Conservation (phyloP, 2,329 filamentous ascomycete species). For the Fusarium sp. region DNA sequence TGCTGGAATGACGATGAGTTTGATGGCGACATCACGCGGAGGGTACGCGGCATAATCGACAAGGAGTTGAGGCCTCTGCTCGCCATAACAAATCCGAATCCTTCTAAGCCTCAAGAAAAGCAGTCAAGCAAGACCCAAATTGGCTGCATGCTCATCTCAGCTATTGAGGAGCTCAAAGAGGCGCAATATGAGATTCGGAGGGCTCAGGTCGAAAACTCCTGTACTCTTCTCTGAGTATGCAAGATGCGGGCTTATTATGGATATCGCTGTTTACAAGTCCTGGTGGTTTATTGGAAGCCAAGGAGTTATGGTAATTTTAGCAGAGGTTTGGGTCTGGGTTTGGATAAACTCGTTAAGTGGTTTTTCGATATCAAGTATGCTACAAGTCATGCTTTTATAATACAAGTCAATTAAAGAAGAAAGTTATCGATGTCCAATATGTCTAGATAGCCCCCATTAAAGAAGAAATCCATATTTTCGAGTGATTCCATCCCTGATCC, state of each 20-base stretch:
- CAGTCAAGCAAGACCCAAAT: neutral
- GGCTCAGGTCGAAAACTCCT: neutral
- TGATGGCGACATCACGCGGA: neutral
- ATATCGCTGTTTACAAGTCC: no score
- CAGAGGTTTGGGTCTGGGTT: neutral
- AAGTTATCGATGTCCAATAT: slow-evolving; percentile 28
- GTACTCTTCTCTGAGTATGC: neutral
- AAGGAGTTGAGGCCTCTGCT: neutral
- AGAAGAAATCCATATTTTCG: slow-evolving; percentile 32
- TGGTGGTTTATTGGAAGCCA: no score
- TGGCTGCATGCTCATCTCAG: no score
- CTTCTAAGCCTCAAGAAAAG: neutral
- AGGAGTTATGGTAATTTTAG: neutral
- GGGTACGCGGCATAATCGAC: neutral
- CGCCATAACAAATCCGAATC: neutral
- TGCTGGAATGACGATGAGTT: neutral
- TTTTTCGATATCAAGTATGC: no score
- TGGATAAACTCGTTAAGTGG: neutral
- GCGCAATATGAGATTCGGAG: neutral
- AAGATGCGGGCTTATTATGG: no score
- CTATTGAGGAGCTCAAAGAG: neutral
- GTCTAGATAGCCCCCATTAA: slow-evolving; percentile 32
- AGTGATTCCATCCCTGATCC: slow-evolving; percentile 5
- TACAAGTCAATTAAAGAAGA: slow-evolving; percentile 1
- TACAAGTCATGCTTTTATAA: no score